These are phyloP conservation scores for Backusella westeae DNA, from an alignment of 192 early-diverging fungal genomes.

Conservation along the genomic window DNA sequence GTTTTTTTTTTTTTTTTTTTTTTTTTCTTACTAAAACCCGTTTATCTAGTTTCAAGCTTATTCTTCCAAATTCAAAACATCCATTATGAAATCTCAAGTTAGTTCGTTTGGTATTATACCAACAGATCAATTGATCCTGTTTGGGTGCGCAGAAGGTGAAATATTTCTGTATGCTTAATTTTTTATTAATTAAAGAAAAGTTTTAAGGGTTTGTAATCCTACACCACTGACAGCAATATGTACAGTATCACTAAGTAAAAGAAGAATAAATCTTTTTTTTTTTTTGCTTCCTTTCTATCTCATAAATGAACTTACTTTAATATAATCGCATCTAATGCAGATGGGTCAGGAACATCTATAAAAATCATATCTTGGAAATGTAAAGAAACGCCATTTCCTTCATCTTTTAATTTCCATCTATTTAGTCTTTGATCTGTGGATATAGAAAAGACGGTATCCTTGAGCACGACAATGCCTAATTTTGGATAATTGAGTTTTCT, in stretches of 20 bases:
- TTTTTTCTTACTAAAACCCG: neutral
- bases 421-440: conserved; percentile 74
- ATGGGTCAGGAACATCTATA: conserved; percentile 67
- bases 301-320: conserved; percentile 8
- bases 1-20: too few species aligned
- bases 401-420: conserved; percentile 43
- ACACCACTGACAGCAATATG: conserved; percentile 50
- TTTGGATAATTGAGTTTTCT: neutral
- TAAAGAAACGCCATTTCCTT: conserved; percentile 8
- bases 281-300: too few species aligned
- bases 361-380: conserved; percentile 42
- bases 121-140: conserved; percentile 53
- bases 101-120: conserved; percentile 51
- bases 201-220: conserved; percentile 45
- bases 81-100: conserved; percentile 52
- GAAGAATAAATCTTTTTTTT: neutral
- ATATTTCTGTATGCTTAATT: conserved; percentile 52
- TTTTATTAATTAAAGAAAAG: neutral
- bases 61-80: conserved; percentile 57
- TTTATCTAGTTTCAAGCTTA: conserved; percentile 47
- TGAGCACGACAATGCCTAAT: conserved; percentile 41
- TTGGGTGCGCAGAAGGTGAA: conserved; percentile 58
- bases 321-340: conserved; percentile 45
- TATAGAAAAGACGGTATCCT: conserved; percentile 42
- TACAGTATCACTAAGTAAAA: conserved; percentile 11